Percentiles rank a stretch among this genome's conserved stretches.
phyloP scores from a whole-genome alignment of 139 green algal genomes.

The Chlorella sorokiniana region DNA sequence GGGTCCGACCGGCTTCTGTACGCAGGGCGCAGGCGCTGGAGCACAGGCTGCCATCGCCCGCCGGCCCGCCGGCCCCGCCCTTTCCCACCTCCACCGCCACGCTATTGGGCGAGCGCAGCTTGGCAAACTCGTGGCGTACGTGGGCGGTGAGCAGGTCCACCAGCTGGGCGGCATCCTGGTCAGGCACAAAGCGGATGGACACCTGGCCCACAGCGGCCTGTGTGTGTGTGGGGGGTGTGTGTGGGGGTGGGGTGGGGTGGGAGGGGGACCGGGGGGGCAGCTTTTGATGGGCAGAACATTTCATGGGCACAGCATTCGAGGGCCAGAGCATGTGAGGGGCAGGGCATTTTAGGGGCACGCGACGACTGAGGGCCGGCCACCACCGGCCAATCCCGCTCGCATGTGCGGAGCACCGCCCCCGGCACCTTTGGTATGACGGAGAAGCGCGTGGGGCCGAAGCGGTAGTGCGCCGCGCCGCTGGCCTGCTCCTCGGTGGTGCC shows the following conservation, averaged over 20 bases:
- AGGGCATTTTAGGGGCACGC: too few relatives aligned
- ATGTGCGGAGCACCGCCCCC: not conserved
- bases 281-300: too few relatives aligned
- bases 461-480: constrained; percentile 52
- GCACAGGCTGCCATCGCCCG: not conserved
- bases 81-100: constrained; percentile 55
- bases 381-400: too few relatives aligned
- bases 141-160: constrained; percentile 65
- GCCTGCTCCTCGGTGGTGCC: constrained; percentile 42
- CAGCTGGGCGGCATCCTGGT: constrained; percentile 57
- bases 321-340: too few relatives aligned
- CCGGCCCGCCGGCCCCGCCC: not conserved
- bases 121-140: constrained; percentile 80
- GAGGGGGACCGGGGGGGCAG: not conserved
- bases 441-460: constrained; percentile 93
- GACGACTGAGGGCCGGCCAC: too few relatives aligned
- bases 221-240: not conserved
- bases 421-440: constrained; percentile 84
- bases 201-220: constrained; percentile 78
- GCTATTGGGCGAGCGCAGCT: constrained; percentile 81
- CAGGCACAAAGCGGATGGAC: constrained; percentile 73
- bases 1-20: not conserved
- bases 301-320: too few relatives aligned
- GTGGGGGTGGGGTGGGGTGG: not conserved
- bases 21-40: not conserved